Evolutionary conservation across 352 stramenopile genomes (phyloP).

Genomic region (Globisporangium carolinianum): DNA sequence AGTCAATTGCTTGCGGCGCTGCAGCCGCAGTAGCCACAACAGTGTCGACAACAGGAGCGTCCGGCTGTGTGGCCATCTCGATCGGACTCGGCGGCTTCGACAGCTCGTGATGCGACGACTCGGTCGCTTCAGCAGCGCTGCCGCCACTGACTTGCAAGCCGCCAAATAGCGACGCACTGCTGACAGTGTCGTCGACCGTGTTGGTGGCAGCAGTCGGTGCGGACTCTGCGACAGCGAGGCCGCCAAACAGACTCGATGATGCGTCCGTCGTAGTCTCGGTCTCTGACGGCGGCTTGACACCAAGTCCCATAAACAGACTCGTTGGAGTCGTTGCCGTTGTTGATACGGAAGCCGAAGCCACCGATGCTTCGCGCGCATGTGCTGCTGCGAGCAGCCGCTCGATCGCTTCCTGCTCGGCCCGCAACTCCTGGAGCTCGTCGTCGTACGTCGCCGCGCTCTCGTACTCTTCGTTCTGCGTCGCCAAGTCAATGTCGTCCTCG

Average conservation of each 20-base stretch:
- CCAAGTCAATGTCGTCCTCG: slow-evolving; percentile 57
- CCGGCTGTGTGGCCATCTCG: too few relatives aligned
- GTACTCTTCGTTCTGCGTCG: slow-evolving; percentile 67
- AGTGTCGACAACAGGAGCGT: too few relatives aligned
- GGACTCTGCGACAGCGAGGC: slow-evolving; percentile 10
- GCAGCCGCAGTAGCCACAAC: too few relatives aligned
- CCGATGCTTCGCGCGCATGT: not conserved
- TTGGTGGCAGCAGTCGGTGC: slow-evolving; percentile 5
- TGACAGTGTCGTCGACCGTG: too few relatives aligned
- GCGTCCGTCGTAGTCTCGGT: not conserved
- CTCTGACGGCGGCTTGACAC: slow-evolving; percentile 14
- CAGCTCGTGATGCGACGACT: too few relatives aligned
- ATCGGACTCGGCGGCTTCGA: too few relatives aligned
- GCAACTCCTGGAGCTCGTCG: slow-evolving; percentile 55
- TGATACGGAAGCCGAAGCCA: not conserved
- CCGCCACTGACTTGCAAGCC: too few relatives aligned
- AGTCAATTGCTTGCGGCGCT: too few relatives aligned
- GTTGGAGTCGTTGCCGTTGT: not conserved
- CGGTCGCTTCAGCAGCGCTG: too few relatives aligned
- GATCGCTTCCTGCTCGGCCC: slow-evolving; percentile 41
- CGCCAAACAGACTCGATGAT: slow-evolving; percentile 13
- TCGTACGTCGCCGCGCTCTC: slow-evolving; percentile 49
- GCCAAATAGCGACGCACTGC: too few relatives aligned
- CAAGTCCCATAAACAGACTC: slow-evolving; percentile 25
- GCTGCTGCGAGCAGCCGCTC: slow-evolving; percentile 19